These are phyloP conservation scores for Plasmodium cynomolgi DNA, from an alignment of 169 alveolate species.

Conservation along the genomic window DNA sequence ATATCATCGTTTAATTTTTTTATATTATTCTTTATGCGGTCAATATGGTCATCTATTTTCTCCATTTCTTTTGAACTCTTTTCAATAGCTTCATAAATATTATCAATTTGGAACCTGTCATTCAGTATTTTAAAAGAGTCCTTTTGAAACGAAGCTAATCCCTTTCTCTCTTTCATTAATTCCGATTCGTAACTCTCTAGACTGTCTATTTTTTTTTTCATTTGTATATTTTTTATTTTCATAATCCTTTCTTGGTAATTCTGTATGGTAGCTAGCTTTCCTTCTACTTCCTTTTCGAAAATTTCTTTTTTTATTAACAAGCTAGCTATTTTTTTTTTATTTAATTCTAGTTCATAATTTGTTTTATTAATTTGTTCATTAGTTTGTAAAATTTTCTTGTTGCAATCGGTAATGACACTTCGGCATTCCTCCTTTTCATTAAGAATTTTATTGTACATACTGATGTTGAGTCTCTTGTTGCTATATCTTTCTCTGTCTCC, in stretches of 20 bases:
- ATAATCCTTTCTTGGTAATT: conserved; percentile 27
- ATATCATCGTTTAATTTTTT: conserved; percentile 57
- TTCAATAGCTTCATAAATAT: conserved; percentile 39
- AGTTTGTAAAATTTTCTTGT: conserved; percentile 20
- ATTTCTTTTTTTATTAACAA: conserved; percentile 16
- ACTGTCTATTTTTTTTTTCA: conserved; percentile 23
- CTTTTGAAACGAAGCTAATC: conserved; percentile 24
- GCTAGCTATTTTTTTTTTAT: conserved; percentile 38
- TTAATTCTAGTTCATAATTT: conserved; percentile 24
- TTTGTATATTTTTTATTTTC: conserved; percentile 12
- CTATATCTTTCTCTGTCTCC: conserved; percentile 18
- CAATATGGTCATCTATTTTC: conserved; percentile 30
- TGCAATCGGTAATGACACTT: conserved; percentile 4
- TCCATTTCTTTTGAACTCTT: conserved; percentile 15
- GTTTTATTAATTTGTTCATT: conserved; percentile 28
- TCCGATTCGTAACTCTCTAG: conserved; percentile 18
- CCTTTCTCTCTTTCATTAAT: conserved; percentile 31
- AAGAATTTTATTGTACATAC: conserved; percentile 30
- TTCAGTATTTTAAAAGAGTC: conserved; percentile 32
- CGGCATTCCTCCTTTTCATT: conserved; percentile 40
- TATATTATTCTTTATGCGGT: conserved; percentile 45
- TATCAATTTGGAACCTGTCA: conserved; percentile 9
- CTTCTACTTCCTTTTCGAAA: conserved; percentile 47
- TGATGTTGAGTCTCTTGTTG: conserved; percentile 10
- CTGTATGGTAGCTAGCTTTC: conserved; percentile 1